These are phyloP conservation scores for Talaromyces sp. DNA, from an alignment of 2,329 filamentous ascomycete genomes.

Conservation along the genomic window DNA sequence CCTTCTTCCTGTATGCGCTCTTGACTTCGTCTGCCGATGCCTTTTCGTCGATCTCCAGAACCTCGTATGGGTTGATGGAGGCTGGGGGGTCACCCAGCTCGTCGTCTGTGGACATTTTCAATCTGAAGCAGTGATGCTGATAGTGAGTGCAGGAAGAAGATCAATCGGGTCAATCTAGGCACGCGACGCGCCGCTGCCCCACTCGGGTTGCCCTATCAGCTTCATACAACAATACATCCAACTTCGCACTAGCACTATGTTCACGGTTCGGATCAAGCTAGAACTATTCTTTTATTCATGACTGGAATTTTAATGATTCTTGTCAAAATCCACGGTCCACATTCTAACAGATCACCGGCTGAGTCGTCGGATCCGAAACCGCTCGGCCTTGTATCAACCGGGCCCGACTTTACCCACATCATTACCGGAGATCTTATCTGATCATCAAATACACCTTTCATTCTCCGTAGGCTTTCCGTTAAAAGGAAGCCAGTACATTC, in stretches of 20 bases:
- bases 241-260: neutral
- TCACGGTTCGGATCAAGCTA: neutral
- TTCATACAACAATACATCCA: neutral
- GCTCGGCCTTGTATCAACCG: neutral
- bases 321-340: neutral
- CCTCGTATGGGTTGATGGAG: constrained; percentile 70
- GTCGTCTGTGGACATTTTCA: constrained; percentile 31
- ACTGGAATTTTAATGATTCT: too few relatives aligned
- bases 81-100: constrained; percentile 61
- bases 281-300: neutral
- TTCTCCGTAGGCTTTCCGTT: too few relatives aligned
- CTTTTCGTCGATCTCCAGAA: constrained; percentile 65
- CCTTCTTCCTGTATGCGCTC: constrained; percentile 83
- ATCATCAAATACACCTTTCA: neutral
- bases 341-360: neutral
- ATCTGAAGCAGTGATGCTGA: neutral
- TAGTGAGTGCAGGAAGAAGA: neutral
- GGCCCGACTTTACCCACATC: neutral
- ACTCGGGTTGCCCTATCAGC: neutral
- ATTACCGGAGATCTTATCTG: neutral
- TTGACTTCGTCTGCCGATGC: constrained; percentile 80
- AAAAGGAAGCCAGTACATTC: too few relatives aligned
- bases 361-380: neutral
- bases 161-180: neutral
- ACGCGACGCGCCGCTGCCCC: neutral